Base-by-base conservation (phyloP, 331 rosid species). In the Malus hybrid region DNA sequence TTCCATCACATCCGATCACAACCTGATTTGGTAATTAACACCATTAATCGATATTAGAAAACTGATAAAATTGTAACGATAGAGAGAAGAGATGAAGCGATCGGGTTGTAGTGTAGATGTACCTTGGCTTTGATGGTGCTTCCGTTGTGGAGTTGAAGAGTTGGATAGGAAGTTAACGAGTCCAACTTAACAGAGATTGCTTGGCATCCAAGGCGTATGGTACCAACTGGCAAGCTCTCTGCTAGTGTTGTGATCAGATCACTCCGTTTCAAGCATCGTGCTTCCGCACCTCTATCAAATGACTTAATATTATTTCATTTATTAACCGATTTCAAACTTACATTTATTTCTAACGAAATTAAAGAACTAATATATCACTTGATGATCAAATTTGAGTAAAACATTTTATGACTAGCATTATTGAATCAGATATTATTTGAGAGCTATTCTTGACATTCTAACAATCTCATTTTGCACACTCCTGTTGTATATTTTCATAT, bases 1-100 rank as follows among this genome's bases (percentile, higher is more conserved):
- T 86, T 27, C 94, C 94, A 76, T 89, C 91, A 48, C 91, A 89
- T 71, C 94, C 91, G 65, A 87, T 76, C 32, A 89, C 80, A 78
- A 80, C 81, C 88, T 89, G 70, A 7, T 20, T 44, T 44, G 50
- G 14, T 44, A 44, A 44, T 44, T 11, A 44, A 44, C 14, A 10
- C 14, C 50, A 44, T 11, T 44, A 44, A 44, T 44, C 50, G 14
- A 44, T 11, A 44, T 44, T 44, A 10, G 50, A 44, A 44, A 44
- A 10, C 50, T 11, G 50, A 44, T 44, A 44, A 44, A 44, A 48
- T 14, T 48, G 55, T 14, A 15, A 15, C 19, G n/a, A 50, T 15
- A 15, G 3, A 15, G 7, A 50, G n/a, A 50, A 15, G 6, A 50
- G 16, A 50, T 50, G 56, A 50, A 50, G 6, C 56, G n/a, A 2